Percentiles rank a stretch among this genome's conserved stretches.
These are phyloP conservation scores for Pseudogymnoascus sp. DNA, from an alignment of 2,329 filamentous ascomycete species.

Conservation along the genomic window DNA sequence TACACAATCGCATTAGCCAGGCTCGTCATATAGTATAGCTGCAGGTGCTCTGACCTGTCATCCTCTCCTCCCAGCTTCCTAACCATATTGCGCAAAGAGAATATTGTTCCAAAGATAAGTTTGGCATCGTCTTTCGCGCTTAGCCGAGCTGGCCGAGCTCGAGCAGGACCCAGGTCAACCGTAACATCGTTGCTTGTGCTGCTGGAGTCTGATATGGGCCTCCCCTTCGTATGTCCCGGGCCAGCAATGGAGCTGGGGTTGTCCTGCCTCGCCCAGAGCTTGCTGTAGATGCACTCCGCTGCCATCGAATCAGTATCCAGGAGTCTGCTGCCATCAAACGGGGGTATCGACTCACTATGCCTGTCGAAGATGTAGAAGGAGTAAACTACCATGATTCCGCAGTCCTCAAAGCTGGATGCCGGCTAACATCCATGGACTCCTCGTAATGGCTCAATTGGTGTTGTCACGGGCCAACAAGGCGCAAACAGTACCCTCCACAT, in stretches of 20 bases:
- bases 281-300: conserved; percentile 98
- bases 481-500: conserved; percentile 7
- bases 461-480: conserved; percentile 5
- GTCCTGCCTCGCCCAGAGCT: conserved; percentile 56
- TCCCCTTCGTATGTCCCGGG: conserved; percentile 34
- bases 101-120: conserved; percentile 93
- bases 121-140: conserved; percentile 77
- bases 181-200: conserved; percentile 34
- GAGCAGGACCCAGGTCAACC: conserved; percentile 24
- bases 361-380: conserved; percentile 99
- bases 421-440: conserved; percentile 7
- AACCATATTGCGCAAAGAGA: conserved; percentile 93
- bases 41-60: conserved; percentile 48
- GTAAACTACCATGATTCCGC: conserved; percentile 75
- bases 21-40: not conserved
- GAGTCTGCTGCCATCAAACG: conserved; percentile 2
- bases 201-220: conserved; percentile 40
- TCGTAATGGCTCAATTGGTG: conserved; percentile 7
- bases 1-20: conserved; percentile 11
- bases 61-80: conserved; percentile 90
- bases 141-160: conserved; percentile 25
- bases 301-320: conserved; percentile 18
- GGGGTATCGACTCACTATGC: conserved; percentile 57
- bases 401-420: conserved; percentile 3
- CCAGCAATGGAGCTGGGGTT: conserved; percentile 35